A percentile compares a stretch with the other conserved stretches of the same genome.
Conservation (phyloP, 371 early-diverging fungal genomes). For the Mortierella polycephala region DNA sequence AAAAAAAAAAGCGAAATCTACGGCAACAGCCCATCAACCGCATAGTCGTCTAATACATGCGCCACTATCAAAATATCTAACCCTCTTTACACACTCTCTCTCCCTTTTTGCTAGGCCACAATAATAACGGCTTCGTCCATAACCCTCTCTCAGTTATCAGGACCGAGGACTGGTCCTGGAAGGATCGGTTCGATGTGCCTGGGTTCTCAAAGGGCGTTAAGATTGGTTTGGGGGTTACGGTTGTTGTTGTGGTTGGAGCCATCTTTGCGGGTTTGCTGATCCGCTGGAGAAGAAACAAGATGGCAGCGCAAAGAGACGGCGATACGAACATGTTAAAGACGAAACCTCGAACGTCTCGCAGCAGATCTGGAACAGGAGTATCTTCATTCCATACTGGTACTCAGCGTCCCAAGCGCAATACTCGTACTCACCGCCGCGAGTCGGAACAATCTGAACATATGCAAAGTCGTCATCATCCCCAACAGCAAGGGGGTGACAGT, state of each 20-base stretch:
- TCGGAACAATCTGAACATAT: neutral
- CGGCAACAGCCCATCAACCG: neutral
- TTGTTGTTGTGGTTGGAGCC: constrained; percentile 29
- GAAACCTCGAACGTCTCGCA: neutral
- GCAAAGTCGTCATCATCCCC: neutral
- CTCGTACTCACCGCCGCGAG: neutral
- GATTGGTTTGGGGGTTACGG: constrained; percentile 29
- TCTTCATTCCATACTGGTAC: neutral
- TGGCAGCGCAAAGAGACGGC: constrained; percentile 1
- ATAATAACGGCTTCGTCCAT: constrained; percentile 9
- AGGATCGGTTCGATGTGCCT: constrained; percentile 8
- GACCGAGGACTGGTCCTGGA: constrained; percentile 20
- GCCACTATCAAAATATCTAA: neutral
- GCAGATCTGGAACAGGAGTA: neutral
- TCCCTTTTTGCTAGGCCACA: constrained; percentile 7
- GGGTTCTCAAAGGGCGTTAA: constrained; percentile 24
- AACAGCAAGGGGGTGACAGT: neutral
- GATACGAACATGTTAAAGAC: neutral
- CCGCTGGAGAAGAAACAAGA: constrained; percentile 22
- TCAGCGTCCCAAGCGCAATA: neutral
- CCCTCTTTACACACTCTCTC: neutral
- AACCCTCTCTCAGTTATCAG: constrained; percentile 29
- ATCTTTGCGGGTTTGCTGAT: constrained; percentile 33
- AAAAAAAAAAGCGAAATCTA: constrained; percentile 5
- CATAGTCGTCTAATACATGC: no score